A percentile compares a stretch with the other conserved stretches of the same genome.
Evolutionary conservation across 352 stramenopile species (phyloP).

Genomic region (Phytophthora nicotianae): DNA sequence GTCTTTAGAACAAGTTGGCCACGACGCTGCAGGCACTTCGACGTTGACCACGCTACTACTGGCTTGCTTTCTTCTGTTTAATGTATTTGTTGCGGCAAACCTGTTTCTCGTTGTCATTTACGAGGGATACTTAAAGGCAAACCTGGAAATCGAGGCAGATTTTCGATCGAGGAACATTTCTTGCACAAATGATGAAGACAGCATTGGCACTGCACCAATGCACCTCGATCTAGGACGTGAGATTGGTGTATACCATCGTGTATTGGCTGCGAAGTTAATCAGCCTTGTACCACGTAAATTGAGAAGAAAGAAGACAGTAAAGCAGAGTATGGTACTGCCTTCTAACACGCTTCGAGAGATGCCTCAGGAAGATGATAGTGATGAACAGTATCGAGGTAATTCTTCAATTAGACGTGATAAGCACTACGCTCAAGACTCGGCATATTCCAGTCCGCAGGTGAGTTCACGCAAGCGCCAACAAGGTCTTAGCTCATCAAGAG

Average conservation of each 20-base stretch:
- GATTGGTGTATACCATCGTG: conserved; percentile 6
- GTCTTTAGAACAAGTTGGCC: conserved; percentile 21
- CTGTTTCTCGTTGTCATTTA: conserved; percentile 55
- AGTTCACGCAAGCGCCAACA: conserved; percentile 2
- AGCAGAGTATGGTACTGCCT: conserved; percentile 25
- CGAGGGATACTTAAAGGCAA: conserved; percentile 41
- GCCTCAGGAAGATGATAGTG: conserved; percentile 12
- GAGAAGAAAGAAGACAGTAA: conserved; percentile 5
- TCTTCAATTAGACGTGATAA: background rate
- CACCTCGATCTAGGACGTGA: conserved; percentile 19
- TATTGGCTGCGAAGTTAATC: background rate
- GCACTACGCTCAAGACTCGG: background rate
- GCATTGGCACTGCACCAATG: conserved; percentile 13
- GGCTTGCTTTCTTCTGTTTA: conserved; percentile 47
- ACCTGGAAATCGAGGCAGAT: conserved; percentile 32
- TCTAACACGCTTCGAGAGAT: conserved; percentile 3
- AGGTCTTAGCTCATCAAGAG: background rate
- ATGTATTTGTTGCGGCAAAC: conserved; percentile 51
- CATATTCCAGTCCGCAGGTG: background rate
- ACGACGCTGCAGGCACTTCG: conserved; percentile 28
- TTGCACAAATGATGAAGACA: conserved; percentile 4
- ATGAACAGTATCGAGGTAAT: background rate
- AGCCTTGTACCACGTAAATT: conserved; percentile 1
- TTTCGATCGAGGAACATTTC: background rate
- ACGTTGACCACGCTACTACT: conserved; percentile 42